These are phyloP conservation scores for Physcia stellaris DNA, from an alignment of 495 filamentous ascomycete species.

Conservation along the genomic window DNA sequence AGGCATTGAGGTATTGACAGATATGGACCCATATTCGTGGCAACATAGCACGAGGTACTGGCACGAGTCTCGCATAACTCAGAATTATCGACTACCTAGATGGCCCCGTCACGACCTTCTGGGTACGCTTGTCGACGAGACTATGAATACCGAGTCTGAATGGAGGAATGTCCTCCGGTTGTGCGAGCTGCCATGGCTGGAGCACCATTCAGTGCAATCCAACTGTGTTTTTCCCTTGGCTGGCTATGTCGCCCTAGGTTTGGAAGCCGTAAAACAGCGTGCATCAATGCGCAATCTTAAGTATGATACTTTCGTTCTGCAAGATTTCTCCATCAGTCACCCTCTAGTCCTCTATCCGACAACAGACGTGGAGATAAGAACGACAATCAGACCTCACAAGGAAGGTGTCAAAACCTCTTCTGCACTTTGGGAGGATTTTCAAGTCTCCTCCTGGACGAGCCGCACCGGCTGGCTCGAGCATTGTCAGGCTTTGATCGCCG, in stretches of 20 bases:
- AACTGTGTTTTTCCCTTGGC: constrained; percentile 34
- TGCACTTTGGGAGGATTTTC: too few species aligned
- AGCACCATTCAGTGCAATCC: constrained; percentile 27
- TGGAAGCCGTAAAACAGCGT: constrained; percentile 43
- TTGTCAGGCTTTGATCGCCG: too few species aligned
- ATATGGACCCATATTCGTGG: constrained; percentile 30
- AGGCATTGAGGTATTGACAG: background rate
- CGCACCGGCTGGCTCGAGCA: too few species aligned
- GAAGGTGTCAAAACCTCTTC: too few species aligned
- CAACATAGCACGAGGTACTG: constrained; percentile 27
- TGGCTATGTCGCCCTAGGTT: constrained; percentile 42
- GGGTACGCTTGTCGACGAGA: constrained; percentile 23
- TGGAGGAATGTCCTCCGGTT: constrained; percentile 27
- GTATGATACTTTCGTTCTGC: too few species aligned
- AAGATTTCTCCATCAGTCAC: too few species aligned
- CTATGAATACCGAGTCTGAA: constrained; percentile 20
- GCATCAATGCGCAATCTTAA: too few species aligned
- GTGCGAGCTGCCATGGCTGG: constrained; percentile 30
- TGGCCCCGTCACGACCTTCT: constrained; percentile 30
- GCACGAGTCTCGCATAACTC: constrained; percentile 27
- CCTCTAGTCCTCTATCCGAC: too few species aligned
- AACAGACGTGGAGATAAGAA: too few species aligned
- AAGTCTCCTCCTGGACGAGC: too few species aligned
- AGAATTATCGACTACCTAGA: constrained; percentile 28
- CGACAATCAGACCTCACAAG: too few species aligned